Evolutionary conservation across 176 grass and related monocot genomes (phyloP).

Genomic region (Zoysia japonica): DNA sequence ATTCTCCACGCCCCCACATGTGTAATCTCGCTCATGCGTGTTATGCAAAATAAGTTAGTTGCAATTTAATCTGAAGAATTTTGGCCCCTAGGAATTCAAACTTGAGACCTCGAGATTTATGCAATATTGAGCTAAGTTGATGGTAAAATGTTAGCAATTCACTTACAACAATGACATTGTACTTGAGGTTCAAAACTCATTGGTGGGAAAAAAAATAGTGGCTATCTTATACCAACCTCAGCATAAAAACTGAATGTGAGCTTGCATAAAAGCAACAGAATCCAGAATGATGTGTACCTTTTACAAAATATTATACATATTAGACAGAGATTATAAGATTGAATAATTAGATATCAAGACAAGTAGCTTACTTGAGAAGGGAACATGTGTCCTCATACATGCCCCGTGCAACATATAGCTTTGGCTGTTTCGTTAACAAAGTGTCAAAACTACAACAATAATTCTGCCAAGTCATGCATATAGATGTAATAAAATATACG

Average conservation of each 20-base stretch:
- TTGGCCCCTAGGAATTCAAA: too few species aligned
- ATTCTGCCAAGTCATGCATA: constrained; percentile 27
- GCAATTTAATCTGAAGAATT: too few species aligned
- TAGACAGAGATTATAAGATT: constrained; percentile 18
- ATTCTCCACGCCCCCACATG: too few species aligned
- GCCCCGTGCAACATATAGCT: constrained; percentile 86
- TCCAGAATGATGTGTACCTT: constrained; percentile 96
- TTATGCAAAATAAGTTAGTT: too few species aligned
- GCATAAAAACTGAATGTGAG: constrained; percentile 96
- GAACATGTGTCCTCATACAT: constrained; percentile 83
- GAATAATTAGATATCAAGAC: constrained; percentile 23
- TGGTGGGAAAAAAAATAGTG: neutral
- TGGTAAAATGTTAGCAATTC: too few species aligned
- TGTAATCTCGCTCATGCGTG: too few species aligned
- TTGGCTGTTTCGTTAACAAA: constrained; percentile 60
- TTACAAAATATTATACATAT: constrained; percentile 20
- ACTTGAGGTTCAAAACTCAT: neutral
- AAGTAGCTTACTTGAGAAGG: constrained; percentile 80
- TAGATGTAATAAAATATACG: constrained; percentile 16
- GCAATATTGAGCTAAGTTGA: too few species aligned
- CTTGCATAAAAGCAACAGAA: constrained; percentile 96
- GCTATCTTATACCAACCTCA: constrained; percentile 59
- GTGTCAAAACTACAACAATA: constrained; percentile 32
- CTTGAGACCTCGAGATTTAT: too few species aligned
- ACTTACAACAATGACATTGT: neutral